Base-by-base conservation (phyloP, 139 green algal species). In the Chlorella sp. region DNA sequence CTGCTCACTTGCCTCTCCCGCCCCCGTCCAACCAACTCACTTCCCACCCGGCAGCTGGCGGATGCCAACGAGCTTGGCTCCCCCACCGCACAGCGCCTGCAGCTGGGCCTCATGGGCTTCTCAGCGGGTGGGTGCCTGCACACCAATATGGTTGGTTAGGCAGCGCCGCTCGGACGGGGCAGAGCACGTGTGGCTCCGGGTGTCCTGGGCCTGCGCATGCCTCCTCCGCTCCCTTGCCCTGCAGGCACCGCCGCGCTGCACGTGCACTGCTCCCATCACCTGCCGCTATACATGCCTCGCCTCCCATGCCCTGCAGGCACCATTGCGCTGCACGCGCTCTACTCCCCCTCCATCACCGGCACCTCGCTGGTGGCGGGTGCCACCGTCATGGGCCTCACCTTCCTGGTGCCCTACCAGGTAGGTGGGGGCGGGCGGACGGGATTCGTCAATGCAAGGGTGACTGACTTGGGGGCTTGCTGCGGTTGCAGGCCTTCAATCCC, bases 21-120 rank as follows among this genome's bases (percentile, higher is more conserved):
- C n/a, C n/a, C n/a, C n/a, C n/a, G n/a, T n/a, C 11, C 11, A 60
- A 60, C 51, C 51, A 60, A 3, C 51, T 16, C 13, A 60, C 51
- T 24, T 24, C 24, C 4, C 16, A 26, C 13, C 9, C 2, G 13
- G 51, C 51, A 85, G 76, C 46, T 69, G 30, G 65, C 84, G 0
- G 75, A 85, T 64, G 36, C 34, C 16, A 30, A 32, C 56, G 17
- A 85, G 26, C 65, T 88, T 76, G 48, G 34, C 62, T 78, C 60
- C 0, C 75, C 84, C 36, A 88, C 76, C 11, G 76, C 76, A 11
- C 84, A 85, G 84, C 75, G 76, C 34, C 73, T 88, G 65, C 84
- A 88, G 77, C 84, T 88, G 73, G 84, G 76, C 9, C 75, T 88
- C 9, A 88, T 88, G 77, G 77, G 84, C 62, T 85, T 81, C 38